phyloP scores from a whole-genome alignment of 225 moss, liverwort and hornwort species.

The Pseudoscleropodium purum region DNA sequence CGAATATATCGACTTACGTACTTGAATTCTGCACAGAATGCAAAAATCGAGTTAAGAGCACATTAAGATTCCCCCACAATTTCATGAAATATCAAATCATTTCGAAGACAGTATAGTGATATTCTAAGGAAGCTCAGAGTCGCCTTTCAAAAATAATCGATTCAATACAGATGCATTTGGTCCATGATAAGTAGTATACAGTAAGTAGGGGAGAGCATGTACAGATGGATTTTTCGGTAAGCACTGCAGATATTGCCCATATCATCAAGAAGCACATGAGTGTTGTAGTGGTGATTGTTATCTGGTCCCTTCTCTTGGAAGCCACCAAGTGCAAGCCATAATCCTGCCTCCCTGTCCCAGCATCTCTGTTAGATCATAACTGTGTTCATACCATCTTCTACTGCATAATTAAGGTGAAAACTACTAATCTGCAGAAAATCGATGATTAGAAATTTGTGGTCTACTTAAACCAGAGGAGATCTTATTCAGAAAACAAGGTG shows the following conservation, averaged over 20 bases:
- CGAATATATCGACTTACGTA: not conserved
- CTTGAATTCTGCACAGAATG: not conserved
- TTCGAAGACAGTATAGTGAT: not conserved
- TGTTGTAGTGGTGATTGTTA: slow-evolving; percentile 62
- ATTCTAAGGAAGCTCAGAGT: not conserved
- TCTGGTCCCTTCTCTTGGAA: slow-evolving; percentile 94
- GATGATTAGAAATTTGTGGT: not conserved
- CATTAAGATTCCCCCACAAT: not conserved
- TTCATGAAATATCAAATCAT: not conserved
- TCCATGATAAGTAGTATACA: not conserved
- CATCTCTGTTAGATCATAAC: slow-evolving; percentile 9
- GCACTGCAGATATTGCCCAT: slow-evolving; percentile 49
- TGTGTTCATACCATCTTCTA: not conserved
- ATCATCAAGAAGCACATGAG: slow-evolving; percentile 83
- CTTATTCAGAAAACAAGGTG: not conserved
- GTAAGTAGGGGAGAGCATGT: not conserved
- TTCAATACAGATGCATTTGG: not conserved
- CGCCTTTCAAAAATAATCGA: not conserved
- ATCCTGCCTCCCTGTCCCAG: slow-evolving; percentile 70
- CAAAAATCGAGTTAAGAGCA: not conserved
- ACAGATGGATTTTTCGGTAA: slow-evolving; percentile 91
- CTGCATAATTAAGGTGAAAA: not conserved
- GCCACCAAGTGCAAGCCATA: slow-evolving; percentile 93
- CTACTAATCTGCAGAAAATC: not conserved
- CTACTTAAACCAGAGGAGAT: not conserved